Conservation (phyloP, 192 early-diverging fungal species). For the Anaeromyces robustus region DNA sequence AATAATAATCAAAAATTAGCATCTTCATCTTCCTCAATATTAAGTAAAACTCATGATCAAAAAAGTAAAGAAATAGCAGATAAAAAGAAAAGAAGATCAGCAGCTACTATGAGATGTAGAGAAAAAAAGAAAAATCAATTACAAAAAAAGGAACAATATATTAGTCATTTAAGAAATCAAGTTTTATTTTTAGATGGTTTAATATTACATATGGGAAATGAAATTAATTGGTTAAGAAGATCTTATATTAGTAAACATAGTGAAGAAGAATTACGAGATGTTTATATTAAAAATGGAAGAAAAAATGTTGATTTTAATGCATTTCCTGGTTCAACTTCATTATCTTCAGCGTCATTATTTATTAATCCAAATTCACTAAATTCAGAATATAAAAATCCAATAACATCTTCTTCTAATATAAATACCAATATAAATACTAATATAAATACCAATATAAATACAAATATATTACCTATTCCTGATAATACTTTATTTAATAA, state of each 20-base stretch:
- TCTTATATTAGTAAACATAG: not conserved
- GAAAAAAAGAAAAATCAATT: not conserved
- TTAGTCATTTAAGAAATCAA: not conserved
- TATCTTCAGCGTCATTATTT: not conserved
- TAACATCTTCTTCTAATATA: no score
- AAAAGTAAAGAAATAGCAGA: not conserved
- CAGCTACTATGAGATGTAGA: not conserved
- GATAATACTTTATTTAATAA: no score
- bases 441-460: no score
- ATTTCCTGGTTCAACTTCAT: not conserved
- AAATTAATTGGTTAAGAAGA: not conserved
- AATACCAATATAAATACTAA: no score
- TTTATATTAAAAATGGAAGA: not conserved
- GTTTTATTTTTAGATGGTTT: not conserved
- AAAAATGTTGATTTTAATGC: not conserved
- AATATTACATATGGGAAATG: not conserved
- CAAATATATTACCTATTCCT: no score
- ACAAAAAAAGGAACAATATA: not conserved
- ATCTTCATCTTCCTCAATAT: not conserved
- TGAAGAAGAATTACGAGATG: not conserved
- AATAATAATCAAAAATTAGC: not conserved
- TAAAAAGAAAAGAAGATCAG: not conserved
- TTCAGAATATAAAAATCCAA: no score
- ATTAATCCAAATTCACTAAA: no score
- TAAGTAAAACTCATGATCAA: not conserved